Conservation (phyloP, 495 filamentous ascomycete species). For the Penicillium maclennaniae region DNA sequence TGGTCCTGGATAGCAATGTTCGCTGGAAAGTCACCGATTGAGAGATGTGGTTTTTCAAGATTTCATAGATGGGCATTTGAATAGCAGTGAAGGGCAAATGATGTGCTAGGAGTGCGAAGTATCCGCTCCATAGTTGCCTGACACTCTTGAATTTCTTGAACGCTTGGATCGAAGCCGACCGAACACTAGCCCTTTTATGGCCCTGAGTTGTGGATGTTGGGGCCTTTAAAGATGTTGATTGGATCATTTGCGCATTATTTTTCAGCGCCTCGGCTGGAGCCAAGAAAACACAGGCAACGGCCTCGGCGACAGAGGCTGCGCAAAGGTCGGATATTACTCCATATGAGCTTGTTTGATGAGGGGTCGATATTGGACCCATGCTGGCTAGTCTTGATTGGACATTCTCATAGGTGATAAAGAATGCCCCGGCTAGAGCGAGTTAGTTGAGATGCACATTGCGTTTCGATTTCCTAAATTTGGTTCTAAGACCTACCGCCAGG, state of each 20-base stretch:
- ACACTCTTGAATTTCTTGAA: neutral
- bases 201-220: neutral
- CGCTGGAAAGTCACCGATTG: neutral
- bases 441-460: neutral
- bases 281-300: neutral
- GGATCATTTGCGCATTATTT: neutral
- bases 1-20: neutral
- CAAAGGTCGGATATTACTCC: neutral
- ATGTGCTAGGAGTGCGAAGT: neutral
- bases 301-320: neutral
- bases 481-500: neutral
- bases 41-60: neutral
- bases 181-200: neutral
- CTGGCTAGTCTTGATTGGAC: neutral
- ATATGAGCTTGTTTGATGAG: neutral
- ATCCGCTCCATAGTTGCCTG: neutral
- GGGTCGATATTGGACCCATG: neutral
- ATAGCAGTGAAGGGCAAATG: neutral
- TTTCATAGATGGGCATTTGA: conserved; percentile 3
- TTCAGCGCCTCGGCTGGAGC: neutral
- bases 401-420: neutral
- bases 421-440: neutral
- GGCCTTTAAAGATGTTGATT: neutral
- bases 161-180: neutral
- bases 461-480: neutral